These are phyloP conservation scores for Nicotiana benthamiana DNA, from an alignment of 257 asterid genomes.

Conservation along the genomic window DNA sequence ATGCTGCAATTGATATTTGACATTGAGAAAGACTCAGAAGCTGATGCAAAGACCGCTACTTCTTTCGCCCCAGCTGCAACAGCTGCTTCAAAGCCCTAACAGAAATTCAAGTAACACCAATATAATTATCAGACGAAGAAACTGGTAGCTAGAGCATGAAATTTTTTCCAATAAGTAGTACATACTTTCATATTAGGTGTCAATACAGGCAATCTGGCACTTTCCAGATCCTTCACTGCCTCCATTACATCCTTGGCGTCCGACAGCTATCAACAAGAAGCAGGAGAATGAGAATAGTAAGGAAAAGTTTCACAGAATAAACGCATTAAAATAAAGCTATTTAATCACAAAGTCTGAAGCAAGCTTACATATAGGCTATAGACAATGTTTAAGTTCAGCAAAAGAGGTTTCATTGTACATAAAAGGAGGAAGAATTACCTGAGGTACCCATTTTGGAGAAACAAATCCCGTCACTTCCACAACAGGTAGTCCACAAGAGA, in stretches of 20 bases:
- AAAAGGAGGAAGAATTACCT: conserved; percentile 39
- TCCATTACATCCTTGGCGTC: conserved; percentile 91
- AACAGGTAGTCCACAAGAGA: conserved; percentile 70
- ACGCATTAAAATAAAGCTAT: neutral
- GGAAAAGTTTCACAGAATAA: neutral
- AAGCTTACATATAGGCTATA: neutral
- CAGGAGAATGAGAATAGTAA: conserved; percentile 8
- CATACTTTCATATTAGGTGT: conserved; percentile 82
- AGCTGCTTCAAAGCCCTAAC: conserved; percentile 89
- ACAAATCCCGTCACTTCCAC: conserved; percentile 97
- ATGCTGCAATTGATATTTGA: conserved; percentile 87
- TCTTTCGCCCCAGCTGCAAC: conserved; percentile 93
- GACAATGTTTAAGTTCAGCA: neutral
- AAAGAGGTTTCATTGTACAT: neutral
- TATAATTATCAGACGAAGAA: neutral
- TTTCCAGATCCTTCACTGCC: conserved; percentile 61
- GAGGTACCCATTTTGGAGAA: conserved; percentile 98
- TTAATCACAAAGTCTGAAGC: neutral
- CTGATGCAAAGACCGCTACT: conserved; percentile 89
- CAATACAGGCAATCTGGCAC: conserved; percentile 73
- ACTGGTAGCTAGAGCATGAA: neutral
- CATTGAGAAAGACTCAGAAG: conserved; percentile 92
- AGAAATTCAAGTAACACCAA: neutral
- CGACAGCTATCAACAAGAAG: conserved; percentile 47
- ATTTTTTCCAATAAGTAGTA: neutral